Conservation (phyloP, 345 rosid genomes). For the Clarkia xantiana region DNA sequence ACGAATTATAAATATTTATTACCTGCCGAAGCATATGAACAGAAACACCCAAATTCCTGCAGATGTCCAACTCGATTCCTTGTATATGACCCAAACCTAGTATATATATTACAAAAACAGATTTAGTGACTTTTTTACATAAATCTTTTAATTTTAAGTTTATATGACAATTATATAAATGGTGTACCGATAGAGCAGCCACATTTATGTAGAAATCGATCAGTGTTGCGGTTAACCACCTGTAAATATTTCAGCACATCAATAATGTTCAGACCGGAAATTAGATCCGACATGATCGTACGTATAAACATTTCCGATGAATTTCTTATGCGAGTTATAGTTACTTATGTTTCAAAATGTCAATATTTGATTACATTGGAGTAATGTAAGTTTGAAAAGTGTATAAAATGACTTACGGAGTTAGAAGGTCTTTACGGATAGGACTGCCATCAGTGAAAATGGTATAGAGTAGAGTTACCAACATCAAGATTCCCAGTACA, state of each 20-base stretch:
- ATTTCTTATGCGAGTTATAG: too few species aligned
- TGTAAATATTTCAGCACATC: constrained; percentile 13
- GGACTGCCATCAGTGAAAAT: constrained; percentile 64
- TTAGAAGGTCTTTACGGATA: constrained; percentile 63
- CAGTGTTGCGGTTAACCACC: constrained; percentile 70
- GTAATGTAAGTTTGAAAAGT: too few species aligned
- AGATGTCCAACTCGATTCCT: constrained; percentile 58
- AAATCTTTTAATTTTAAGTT: too few species aligned
- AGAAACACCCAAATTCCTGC: constrained; percentile 56
- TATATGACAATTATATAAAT: background rate
- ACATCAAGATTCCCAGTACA: constrained; percentile 52
- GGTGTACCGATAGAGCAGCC: constrained; percentile 50
- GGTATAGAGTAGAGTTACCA: constrained; percentile 61
- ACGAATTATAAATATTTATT: too few species aligned
- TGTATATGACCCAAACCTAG: constrained; percentile 77
- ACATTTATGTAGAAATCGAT: constrained; percentile 67
- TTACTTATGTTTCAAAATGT: too few species aligned
- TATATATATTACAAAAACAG: background rate
- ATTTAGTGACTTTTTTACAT: background rate
- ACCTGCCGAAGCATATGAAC: constrained; percentile 77
- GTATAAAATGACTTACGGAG: constrained; percentile 56
- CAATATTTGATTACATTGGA: too few species aligned
- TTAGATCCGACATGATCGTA: too few species aligned
- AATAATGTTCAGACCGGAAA: too few species aligned
- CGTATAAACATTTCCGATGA: too few species aligned